Percentiles rank a stretch among this genome's conserved stretches.
These are phyloP conservation scores for Termitomyces sp. DNA, from an alignment of 768 basidiomycete species.

Conservation along the genomic window DNA sequence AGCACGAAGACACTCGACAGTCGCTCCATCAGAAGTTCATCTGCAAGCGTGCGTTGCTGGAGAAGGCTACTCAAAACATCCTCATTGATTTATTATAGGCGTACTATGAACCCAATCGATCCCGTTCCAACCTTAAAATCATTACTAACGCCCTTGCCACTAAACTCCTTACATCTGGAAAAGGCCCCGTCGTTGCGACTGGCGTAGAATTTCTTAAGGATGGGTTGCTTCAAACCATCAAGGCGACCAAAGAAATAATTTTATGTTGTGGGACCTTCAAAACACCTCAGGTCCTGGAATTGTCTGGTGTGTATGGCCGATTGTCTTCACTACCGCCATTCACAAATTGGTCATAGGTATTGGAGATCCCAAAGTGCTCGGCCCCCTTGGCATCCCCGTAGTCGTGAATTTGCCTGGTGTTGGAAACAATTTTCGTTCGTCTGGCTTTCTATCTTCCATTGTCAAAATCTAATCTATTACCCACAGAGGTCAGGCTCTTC, in stretches of 20 bases:
- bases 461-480: not conserved
- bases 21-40: not conserved
- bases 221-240: not conserved
- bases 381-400: not conserved
- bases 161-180: not conserved
- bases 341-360: not conserved
- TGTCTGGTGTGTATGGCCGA: not conserved
- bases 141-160: not conserved
- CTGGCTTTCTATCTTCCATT: not conserved
- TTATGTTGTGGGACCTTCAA: conserved; percentile 1
- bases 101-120: not conserved
- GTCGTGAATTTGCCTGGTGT: conserved; percentile 10
- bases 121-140: not conserved
- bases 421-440: conserved; percentile 10
- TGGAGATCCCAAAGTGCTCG: conserved; percentile 5
- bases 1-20: not conserved
- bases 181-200: not conserved
- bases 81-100: not conserved
- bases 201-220: not conserved
- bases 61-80: not conserved
- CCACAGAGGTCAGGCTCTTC: not conserved
- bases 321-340: too few species aligned
- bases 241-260: conserved; percentile 2
- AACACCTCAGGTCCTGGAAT: conserved; percentile 4
- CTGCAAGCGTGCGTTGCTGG: not conserved